These are phyloP conservation scores for Candolleomyces eurysporus DNA, from an alignment of 768 basidiomycete species.

Conservation along the genomic window DNA sequence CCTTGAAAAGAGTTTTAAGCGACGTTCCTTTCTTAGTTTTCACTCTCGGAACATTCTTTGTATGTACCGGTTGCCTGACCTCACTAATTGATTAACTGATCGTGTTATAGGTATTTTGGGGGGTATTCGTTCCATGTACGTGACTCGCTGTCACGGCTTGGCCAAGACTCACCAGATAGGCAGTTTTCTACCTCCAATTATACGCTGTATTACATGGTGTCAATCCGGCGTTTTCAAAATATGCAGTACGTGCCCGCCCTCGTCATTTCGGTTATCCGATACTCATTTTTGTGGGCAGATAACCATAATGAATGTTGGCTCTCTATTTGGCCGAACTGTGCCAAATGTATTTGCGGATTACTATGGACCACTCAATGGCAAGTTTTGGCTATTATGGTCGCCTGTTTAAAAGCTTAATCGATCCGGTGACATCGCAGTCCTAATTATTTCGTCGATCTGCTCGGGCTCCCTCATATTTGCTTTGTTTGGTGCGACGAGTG, in stretches of 20 bases:
- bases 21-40: slow-evolving; percentile 44
- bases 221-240: slow-evolving; percentile 37
- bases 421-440: slow-evolving; percentile 25
- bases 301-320: slow-evolving; percentile 51
- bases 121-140: slow-evolving; percentile 50
- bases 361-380: slow-evolving; percentile 49
- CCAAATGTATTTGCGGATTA: slow-evolving; percentile 53
- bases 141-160: not conserved
- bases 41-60: slow-evolving; percentile 38
- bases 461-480: slow-evolving; percentile 47
- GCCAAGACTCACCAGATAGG: not conserved
- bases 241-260: slow-evolving; percentile 30
- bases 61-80: slow-evolving; percentile 14
- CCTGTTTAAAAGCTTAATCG: too few species aligned
- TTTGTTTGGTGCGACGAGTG: slow-evolving; percentile 45
- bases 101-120: slow-evolving; percentile 40
- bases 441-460: slow-evolving; percentile 39
- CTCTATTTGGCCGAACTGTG: slow-evolving; percentile 56
- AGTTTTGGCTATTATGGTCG: slow-evolving; percentile 5
- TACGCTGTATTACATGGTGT: slow-evolving; percentile 41
- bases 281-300: slow-evolving; percentile 30
- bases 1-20: slow-evolving; percentile 32
- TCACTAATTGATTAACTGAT: not conserved
- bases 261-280: too few species aligned
- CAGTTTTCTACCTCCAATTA: slow-evolving; percentile 54